A percentile compares a stretch with the other conserved stretches of the same genome.
phyloP scores from a whole-genome alignment of 352 stramenopile species.

The Globisporangium ultimum region DNA sequence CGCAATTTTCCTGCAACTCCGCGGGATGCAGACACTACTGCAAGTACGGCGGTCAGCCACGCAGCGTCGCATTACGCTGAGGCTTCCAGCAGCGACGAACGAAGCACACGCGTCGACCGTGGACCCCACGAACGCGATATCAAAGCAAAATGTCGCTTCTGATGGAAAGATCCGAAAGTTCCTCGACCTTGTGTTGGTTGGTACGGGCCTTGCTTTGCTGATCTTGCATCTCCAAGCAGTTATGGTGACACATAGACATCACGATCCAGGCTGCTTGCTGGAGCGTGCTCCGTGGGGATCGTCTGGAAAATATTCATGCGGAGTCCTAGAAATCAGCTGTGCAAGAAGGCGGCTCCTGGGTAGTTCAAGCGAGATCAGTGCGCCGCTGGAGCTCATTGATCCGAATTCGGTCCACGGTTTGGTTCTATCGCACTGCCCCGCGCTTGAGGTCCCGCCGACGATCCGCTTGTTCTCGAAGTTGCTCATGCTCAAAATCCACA shows the following conservation, averaged over 20 bases:
- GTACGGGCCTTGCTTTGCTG: constrained; percentile 4
- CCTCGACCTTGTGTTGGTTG: constrained; percentile 6
- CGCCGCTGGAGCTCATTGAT: background rate
- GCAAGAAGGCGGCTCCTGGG: background rate
- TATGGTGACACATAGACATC: background rate
- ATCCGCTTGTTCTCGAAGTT: constrained; percentile 5
- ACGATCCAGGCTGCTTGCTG: constrained; percentile 3
- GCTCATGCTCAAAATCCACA: constrained; percentile 11
- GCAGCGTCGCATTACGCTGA: constrained; percentile 6
- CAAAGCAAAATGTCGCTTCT: background rate
- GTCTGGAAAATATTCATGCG: background rate
- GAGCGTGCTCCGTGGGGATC: constrained; percentile 7
- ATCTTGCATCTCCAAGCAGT: constrained; percentile 1
- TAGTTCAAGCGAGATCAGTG: background rate
- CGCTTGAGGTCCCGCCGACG: background rate
- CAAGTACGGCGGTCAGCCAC: constrained; percentile 1
- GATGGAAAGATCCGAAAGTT: constrained; percentile 8
- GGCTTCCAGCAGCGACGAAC: background rate
- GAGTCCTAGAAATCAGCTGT: constrained; percentile 13
- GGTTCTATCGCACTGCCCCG: constrained; percentile 8
- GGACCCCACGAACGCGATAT: background rate
- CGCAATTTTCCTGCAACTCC: constrained; percentile 8
- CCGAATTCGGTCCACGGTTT: background rate
- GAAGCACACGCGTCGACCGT: background rate
- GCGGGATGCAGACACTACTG: constrained; percentile 9